Conservation (phyloP, 148 eudicot species). For the Rhododendron williamsianum region DNA sequence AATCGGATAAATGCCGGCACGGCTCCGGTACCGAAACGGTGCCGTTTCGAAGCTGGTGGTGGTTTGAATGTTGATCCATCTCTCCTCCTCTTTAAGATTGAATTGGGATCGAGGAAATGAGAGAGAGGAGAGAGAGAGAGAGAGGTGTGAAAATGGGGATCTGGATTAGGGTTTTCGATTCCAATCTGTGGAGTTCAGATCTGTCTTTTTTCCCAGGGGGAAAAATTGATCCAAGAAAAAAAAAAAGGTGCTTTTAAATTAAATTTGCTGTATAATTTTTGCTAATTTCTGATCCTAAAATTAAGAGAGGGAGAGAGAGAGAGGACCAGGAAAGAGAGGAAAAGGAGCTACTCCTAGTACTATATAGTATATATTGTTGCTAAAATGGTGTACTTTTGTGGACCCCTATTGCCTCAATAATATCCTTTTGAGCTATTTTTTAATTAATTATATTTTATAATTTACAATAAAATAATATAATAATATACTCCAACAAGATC, state of each 20-base stretch:
- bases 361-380: background rate
- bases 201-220: background rate
- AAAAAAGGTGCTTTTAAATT: background rate
- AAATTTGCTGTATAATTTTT: background rate
- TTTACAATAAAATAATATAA: too few relatives aligned
- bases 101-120: background rate
- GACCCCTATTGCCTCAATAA: too few relatives aligned
- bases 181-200: slow-evolving; percentile 2
- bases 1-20: slow-evolving; percentile 47
- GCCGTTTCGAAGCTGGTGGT: slow-evolving; percentile 4
- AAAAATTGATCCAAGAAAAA: background rate
- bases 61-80: slow-evolving; percentile 9
- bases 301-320: background rate
- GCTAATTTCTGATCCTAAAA: background rate
- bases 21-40: slow-evolving; percentile 7
- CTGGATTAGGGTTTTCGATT: slow-evolving; percentile 9
- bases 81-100: background rate
- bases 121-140: background rate
- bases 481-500: too few relatives aligned
- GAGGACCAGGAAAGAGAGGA: too few relatives aligned
- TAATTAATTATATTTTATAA: too few relatives aligned
- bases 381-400: background rate
- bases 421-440: too few relatives aligned
- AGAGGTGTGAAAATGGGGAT: background rate
- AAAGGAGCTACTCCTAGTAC: background rate